A percentile compares a stretch with the other conserved stretches of the same genome.
These are phyloP conservation scores for Pyronema domesticum DNA, from an alignment of 495 filamentous ascomycete genomes.

Conservation along the genomic window DNA sequence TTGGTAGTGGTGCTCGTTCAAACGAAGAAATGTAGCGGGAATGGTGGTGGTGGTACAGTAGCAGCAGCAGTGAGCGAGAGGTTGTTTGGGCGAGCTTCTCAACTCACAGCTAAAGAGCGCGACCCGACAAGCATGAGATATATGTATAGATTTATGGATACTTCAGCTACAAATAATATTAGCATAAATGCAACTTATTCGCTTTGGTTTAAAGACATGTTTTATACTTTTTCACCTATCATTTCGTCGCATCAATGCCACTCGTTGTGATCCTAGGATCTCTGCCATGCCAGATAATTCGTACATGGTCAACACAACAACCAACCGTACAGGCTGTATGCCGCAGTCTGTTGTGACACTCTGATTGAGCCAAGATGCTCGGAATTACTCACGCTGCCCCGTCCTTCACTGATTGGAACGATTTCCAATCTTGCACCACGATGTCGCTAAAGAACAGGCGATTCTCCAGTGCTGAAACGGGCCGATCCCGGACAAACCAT, in stretches of 20 bases:
- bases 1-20: background rate
- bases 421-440: background rate
- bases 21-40: too few relatives aligned
- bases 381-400: background rate
- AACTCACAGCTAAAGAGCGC: background rate
- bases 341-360: background rate
- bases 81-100: background rate
- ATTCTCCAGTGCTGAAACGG: background rate
- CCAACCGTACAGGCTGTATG: background rate
- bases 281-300: too few relatives aligned
- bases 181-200: background rate
- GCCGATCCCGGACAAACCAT: background rate
- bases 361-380: background rate
- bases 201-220: too few relatives aligned
- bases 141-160: background rate
- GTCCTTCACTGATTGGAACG: background rate
- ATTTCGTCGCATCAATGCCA: too few relatives aligned
- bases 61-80: background rate
- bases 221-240: too few relatives aligned
- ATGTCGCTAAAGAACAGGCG: background rate
- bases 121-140: background rate
- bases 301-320: too few relatives aligned
- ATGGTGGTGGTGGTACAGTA: too few relatives aligned
- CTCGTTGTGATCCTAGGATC: too few relatives aligned
- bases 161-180: background rate